Evolutionary conservation across 148 eudicot genomes (phyloP).

Genomic region (Rhododendron mucronatum): DNA sequence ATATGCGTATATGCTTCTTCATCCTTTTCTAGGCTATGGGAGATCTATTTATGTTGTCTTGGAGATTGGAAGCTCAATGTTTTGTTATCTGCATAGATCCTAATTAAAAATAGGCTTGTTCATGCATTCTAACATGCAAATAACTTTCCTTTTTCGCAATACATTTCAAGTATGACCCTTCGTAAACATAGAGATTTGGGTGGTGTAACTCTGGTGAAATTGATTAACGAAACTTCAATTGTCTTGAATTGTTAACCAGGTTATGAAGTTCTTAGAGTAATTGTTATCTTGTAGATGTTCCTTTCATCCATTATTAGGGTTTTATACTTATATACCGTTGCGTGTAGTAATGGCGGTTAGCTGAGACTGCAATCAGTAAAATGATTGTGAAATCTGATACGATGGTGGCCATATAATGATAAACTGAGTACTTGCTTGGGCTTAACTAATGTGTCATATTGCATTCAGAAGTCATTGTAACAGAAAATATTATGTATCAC

Average conservation of each 20-base stretch:
- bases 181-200: neutral
- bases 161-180: neutral
- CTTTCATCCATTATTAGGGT: neutral
- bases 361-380: neutral
- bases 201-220: neutral
- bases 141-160: neutral
- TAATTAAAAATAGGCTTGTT: neutral
- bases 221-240: neutral
- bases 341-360: neutral
- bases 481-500: neutral
- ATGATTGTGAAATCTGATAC: neutral
- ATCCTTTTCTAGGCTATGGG: neutral
- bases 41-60: neutral
- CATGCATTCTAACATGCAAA: neutral
- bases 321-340: neutral
- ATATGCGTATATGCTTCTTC: neutral
- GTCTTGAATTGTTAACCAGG: neutral
- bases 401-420: neutral
- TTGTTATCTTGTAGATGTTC: neutral
- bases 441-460: neutral
- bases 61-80: neutral
- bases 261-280: neutral
- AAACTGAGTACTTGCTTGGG: neutral
- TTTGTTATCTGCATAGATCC: neutral
- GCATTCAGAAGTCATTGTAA: neutral